Evolutionary conservation across 2,329 filamentous ascomycete genomes (phyloP), one percentile per base, ranked within the genome.

Genomic region (Triangularia verruculosa): DNA sequence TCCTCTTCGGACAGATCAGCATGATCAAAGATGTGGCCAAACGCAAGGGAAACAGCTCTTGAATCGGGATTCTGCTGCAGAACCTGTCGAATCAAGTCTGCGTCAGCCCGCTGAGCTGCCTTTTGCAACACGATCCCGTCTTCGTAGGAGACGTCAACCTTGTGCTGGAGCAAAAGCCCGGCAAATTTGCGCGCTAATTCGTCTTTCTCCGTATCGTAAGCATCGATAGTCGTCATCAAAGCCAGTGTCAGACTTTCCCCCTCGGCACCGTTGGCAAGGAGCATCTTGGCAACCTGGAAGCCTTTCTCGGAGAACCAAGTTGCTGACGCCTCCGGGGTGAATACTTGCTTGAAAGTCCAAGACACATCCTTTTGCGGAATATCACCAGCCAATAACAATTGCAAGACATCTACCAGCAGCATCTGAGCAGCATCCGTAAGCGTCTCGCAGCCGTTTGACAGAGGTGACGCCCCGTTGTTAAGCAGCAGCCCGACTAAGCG

Each of bases 11-110:
- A 71, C 0, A 83, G 71, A 0, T 78, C 76, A 0, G n/a, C 25
- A 9, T 79, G 79, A 54, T 82, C 80, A 57, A 89, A 83, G 1
- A 89, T 80, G 32, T 78, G 80, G 20, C 84, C 82, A 60, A 89
- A 83, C 0, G 83, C 83, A 63, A 79, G 74, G 0, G 80, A 81
- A 1, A 89, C 72, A 0, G 83, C 78, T 53, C 79, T 77, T 1
- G 80, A 76, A 4, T 78, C 80, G 0, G 86, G 84, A 8, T 79
- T 78, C 60, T 81, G 77, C 4, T 76, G 73, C 5, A 89, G 75
- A 22, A 89, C 76, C 55, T 78, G 75, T 56, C 73, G 75, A 2
- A 85, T 80, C 66, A 88, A 78, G 12, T 77, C 75, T 4, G 77
- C 71, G 57, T 85, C 79, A 6, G 80, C 84, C 52, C 78, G 80